Evolutionary conservation across 495 filamentous ascomycete genomes (phyloP).

Genomic region (Viridothelium virens): DNA sequence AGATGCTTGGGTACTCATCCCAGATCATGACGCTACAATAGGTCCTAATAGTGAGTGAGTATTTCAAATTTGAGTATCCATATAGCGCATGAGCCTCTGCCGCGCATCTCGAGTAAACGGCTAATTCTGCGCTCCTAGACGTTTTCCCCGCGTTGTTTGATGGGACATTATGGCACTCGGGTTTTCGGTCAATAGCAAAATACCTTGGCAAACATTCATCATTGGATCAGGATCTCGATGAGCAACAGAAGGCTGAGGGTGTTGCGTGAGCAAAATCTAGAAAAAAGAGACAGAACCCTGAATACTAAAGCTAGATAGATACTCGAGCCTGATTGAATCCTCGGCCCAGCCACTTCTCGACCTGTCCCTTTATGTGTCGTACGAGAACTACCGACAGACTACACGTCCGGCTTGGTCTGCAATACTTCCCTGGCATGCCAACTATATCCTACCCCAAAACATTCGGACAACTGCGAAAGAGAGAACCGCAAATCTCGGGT

Average conservation of each 20-base stretch:
- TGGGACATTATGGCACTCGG: conserved; percentile 53
- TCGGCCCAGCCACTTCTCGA: conserved; percentile 31
- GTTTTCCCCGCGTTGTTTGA: conserved; percentile 68
- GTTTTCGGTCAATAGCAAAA: conserved; percentile 65
- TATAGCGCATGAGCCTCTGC: background rate
- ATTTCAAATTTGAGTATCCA: conserved; percentile 13
- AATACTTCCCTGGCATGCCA: conserved; percentile 72
- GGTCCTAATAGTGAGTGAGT: conserved; percentile 63
- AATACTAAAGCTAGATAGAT: background rate
- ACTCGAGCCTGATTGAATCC: conserved; percentile 23
- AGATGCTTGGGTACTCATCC: conserved; percentile 62
- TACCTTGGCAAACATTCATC: conserved; percentile 45
- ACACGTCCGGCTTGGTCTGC: conserved; percentile 69
- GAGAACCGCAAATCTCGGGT: conserved; percentile 65
- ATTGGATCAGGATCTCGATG: conserved; percentile 45
- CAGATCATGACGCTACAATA: conserved; percentile 64
- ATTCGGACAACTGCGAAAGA: conserved; percentile 57
- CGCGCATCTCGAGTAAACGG: background rate
- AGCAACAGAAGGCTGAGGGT: conserved; percentile 44
- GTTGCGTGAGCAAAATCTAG: conserved; percentile 42
- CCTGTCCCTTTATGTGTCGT: conserved; percentile 68
- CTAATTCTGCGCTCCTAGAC: conserved; percentile 39
- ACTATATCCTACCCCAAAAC: conserved; percentile 67
- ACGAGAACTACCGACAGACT: conserved; percentile 64
- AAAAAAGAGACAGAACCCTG: background rate